These are phyloP conservation scores for Penicillium verrucosum DNA, from an alignment of 2,329 filamentous ascomycete genomes.

Conservation along the genomic window DNA sequence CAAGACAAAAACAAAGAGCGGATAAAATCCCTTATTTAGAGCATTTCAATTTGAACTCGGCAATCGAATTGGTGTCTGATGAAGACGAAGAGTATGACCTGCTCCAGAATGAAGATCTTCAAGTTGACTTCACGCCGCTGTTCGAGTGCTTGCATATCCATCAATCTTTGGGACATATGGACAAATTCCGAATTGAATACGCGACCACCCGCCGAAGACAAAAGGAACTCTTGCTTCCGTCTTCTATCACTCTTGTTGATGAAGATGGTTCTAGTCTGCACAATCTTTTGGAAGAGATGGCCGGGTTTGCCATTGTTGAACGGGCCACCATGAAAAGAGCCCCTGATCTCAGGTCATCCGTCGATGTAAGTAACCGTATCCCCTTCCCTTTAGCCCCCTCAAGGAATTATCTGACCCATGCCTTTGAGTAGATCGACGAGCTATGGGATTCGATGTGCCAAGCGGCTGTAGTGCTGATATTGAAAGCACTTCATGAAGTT, in stretches of 20 bases:
- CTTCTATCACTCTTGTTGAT: constrained; percentile 69
- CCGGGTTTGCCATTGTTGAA: constrained; percentile 95
- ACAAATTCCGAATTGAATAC: constrained; percentile 88
- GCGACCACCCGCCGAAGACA: constrained; percentile 85
- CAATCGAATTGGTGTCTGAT: constrained; percentile 91
- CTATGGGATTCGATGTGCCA: constrained; percentile 98
- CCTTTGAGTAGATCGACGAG: constrained; percentile 71
- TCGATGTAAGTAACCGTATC: constrained; percentile 61
- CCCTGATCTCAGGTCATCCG: constrained; percentile 73
- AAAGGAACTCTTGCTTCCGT: constrained; percentile 83
- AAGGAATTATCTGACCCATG: constrained; percentile 12
- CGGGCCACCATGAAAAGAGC: constrained; percentile 86
- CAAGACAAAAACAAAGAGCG: constrained; percentile 76
- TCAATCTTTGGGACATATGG: constrained; percentile 85
- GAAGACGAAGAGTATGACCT: constrained; percentile 95
- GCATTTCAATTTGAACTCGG: constrained; percentile 89
- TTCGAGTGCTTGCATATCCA: constrained; percentile 97
- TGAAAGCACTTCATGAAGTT: constrained; percentile 73
- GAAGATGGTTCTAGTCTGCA: constrained; percentile 86
- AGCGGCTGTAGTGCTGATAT: constrained; percentile 76
- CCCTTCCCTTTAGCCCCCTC: constrained; percentile 24
- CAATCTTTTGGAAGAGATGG: constrained; percentile 86
- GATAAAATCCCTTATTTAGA: constrained; percentile 71
- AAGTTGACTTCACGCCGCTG: constrained; percentile 89
- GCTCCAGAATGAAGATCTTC: constrained; percentile 88